phyloP scores from a whole-genome alignment of 2,329 filamentous ascomycete genomes.

The Biscogniauxia marginata region DNA sequence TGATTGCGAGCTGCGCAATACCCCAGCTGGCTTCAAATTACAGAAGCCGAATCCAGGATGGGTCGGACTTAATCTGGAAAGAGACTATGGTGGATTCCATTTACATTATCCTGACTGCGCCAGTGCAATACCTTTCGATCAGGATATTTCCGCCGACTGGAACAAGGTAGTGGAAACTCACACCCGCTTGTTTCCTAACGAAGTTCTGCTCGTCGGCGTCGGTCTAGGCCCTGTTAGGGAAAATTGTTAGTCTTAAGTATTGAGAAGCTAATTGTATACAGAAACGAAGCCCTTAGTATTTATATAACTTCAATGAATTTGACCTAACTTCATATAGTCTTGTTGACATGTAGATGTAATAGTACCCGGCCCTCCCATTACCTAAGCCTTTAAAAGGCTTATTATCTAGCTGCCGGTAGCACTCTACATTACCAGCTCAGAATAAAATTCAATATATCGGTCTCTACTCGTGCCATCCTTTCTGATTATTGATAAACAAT shows the following conservation, averaged over 20 bases:
- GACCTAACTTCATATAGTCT: too few relatives aligned
- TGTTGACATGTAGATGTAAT: too few relatives aligned
- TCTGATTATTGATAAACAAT: slow-evolving; percentile 9
- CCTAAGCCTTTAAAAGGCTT: too few relatives aligned
- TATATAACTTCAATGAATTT: too few relatives aligned
- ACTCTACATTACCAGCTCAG: too few relatives aligned
- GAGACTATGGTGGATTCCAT: not conserved
- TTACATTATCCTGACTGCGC: not conserved
- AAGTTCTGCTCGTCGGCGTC: not conserved
- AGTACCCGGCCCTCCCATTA: too few relatives aligned
- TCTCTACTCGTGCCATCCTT: too few relatives aligned
- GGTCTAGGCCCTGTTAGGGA: not conserved
- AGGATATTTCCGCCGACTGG: not conserved
- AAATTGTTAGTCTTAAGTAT: not conserved
- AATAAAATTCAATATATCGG: too few relatives aligned
- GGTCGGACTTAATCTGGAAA: not conserved
- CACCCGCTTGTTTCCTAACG: not conserved
- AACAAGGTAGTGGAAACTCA: not conserved
- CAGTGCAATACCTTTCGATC: not conserved
- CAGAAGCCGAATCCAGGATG: not conserved
- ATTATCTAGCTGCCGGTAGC: too few relatives aligned
- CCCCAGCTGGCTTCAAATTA: not conserved
- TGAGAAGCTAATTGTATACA: too few relatives aligned
- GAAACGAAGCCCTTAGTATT: too few relatives aligned
- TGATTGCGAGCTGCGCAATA: not conserved